phyloP scores from a whole-genome alignment of 192 early-diverging fungal genomes.

The Backusella sp. region DNA sequence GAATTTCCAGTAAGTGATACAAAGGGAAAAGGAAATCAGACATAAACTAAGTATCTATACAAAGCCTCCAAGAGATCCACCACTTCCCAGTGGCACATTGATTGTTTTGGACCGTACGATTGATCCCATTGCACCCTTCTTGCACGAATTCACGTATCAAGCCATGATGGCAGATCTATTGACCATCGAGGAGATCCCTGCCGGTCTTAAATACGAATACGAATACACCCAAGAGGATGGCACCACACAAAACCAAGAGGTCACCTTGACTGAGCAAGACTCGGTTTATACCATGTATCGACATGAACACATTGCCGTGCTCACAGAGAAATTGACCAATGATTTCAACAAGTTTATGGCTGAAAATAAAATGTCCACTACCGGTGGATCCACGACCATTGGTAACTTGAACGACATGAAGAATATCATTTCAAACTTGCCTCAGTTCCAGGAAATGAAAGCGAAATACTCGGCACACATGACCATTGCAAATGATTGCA shows the following conservation, averaged over 20 bases:
- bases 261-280: slow-evolving; percentile 74
- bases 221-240: slow-evolving; percentile 48
- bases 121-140: slow-evolving; percentile 85
- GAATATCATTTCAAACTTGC: slow-evolving; percentile 77
- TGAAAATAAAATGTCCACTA: slow-evolving; percentile 66
- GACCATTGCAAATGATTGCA: slow-evolving; percentile 83
- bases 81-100: slow-evolving; percentile 69
- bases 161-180: slow-evolving; percentile 97
- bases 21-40: neutral
- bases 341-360: slow-evolving; percentile 78
- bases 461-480: slow-evolving; percentile 79
- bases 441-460: slow-evolving; percentile 88
- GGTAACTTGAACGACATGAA: slow-evolving; percentile 76
- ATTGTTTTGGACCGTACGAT: slow-evolving; percentile 91
- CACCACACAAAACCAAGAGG: slow-evolving; percentile 42
- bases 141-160: slow-evolving; percentile 99
- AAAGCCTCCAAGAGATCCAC: slow-evolving; percentile 43
- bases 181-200: slow-evolving; percentile 51
- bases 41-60: neutral
- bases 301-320: slow-evolving; percentile 82
- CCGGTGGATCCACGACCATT: slow-evolving; percentile 22
- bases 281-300: slow-evolving; percentile 74
- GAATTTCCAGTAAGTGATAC: slow-evolving; percentile 55
- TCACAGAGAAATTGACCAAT: slow-evolving; percentile 66
- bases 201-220: slow-evolving; percentile 62